These are phyloP conservation scores for Inga oerstediana DNA, from an alignment of 306 rosid genomes.

Conservation along the genomic window DNA sequence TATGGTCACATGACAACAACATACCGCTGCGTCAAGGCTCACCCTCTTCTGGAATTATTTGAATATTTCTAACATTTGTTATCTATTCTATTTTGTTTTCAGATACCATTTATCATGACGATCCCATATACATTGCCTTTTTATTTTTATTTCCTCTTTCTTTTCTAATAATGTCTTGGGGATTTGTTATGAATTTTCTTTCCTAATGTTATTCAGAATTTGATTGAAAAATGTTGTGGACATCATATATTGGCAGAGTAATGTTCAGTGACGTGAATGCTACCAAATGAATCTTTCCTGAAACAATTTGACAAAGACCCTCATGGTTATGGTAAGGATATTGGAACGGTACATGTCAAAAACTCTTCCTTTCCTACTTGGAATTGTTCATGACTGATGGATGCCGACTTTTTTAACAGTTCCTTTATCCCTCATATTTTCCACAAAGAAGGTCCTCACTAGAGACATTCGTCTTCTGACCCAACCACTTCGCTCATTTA, in stretches of 20 bases:
- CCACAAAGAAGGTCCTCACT: slow-evolving; percentile 75
- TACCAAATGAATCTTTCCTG: slow-evolving; percentile 81
- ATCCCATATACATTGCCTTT: neutral
- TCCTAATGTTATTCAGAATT: neutral
- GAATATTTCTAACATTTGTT: neutral
- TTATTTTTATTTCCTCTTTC: neutral
- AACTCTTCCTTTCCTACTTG: neutral
- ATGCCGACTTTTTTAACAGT: slow-evolving; percentile 49
- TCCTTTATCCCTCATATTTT: slow-evolving; percentile 68
- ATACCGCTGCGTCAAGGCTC: too few species aligned
- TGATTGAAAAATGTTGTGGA: neutral
- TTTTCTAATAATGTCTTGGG: neutral
- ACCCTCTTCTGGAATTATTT: neutral
- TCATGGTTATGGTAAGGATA: slow-evolving; percentile 77
- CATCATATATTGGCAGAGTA: slow-evolving; percentile 67
- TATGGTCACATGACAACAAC: too few species aligned
- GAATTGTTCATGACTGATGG: slow-evolving; percentile 19
- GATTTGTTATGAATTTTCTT: neutral
- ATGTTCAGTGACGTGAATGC: slow-evolving; percentile 81
- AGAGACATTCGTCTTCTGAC: slow-evolving; percentile 55
- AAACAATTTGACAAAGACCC: slow-evolving; percentile 85
- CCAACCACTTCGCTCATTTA: slow-evolving; percentile 73
- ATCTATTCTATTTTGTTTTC: neutral
- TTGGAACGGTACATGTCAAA: slow-evolving; percentile 1
- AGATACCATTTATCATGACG: neutral